These are phyloP conservation scores for Colletotrichum agaves DNA, from an alignment of 2,329 filamentous ascomycete genomes.

Conservation along the genomic window DNA sequence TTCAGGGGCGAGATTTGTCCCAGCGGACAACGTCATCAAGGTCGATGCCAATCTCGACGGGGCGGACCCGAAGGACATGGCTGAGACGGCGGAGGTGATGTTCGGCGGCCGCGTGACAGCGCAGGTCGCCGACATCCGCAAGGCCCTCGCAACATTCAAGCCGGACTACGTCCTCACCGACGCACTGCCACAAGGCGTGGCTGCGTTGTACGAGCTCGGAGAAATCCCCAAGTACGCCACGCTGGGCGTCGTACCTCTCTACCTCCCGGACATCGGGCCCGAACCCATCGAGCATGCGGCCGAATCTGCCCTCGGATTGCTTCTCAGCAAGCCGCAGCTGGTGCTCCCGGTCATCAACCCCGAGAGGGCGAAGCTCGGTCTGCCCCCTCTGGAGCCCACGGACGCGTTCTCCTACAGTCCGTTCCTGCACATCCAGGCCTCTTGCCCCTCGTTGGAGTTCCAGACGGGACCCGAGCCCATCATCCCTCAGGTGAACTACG, in stretches of 20 bases:
- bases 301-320: conserved; percentile 40
- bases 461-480: conserved; percentile 41
- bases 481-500: conserved; percentile 42
- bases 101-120: conserved; percentile 46
- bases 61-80: conserved; percentile 45
- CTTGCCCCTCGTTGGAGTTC: conserved; percentile 48
- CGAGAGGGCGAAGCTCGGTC: conserved; percentile 45
- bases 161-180: conserved; percentile 51
- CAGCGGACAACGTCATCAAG: conserved; percentile 45
- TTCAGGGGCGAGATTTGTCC: conserved; percentile 48
- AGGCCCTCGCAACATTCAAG: conserved; percentile 43
- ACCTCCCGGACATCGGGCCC: conserved; percentile 47
- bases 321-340: conserved; percentile 45
- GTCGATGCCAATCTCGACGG: conserved; percentile 46
- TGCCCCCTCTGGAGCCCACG: conserved; percentile 43
- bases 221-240: conserved; percentile 51
- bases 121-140: conserved; percentile 50
- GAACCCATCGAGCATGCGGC: conserved; percentile 41
- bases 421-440: conserved; percentile 52
- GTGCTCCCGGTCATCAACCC: conserved; percentile 46
- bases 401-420: conserved; percentile 51
- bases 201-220: conserved; percentile 48
- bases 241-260: conserved; percentile 52
- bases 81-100: conserved; percentile 43
- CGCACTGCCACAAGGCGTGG: conserved; percentile 50